Percentiles rank a stretch among this genome's conserved stretches.
Conservation (phyloP, 1,139 yeast genomes). For the Sugiyamaella xylanicola region DNA sequence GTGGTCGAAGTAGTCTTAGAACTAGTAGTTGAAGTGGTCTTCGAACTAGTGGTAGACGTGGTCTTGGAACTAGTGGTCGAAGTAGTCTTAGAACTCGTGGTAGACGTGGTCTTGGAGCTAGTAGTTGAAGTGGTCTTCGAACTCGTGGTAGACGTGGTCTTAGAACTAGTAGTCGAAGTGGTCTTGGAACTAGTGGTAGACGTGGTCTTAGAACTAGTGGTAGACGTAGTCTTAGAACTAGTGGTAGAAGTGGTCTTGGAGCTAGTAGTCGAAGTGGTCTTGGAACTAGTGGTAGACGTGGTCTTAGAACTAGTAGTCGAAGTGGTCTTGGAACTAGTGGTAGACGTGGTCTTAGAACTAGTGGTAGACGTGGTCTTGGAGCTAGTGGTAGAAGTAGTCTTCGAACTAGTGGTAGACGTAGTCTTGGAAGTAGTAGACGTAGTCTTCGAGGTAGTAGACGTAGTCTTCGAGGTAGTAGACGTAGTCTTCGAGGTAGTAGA, state of each 20-base stretch:
- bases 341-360: too few species aligned
- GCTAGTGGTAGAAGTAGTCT: neutral
- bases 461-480: neutral
- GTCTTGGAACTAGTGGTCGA: neutral
- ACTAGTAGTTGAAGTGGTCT: neutral
- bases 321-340: neutral
- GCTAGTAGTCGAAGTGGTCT: neutral
- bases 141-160: neutral
- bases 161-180: neutral
- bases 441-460: neutral
- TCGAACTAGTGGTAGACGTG: too few species aligned
- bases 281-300: neutral
- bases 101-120: neutral
- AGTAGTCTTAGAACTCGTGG: too few species aligned
- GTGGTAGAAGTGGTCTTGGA: too few species aligned
- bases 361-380: neutral
- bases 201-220: too few species aligned
- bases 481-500: neutral
- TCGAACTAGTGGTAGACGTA: conserved; percentile 1
- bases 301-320: neutral
- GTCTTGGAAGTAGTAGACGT: conserved; percentile 2
- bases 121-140: too few species aligned
- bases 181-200: too few species aligned
- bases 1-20: neutral
- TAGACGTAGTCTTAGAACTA: neutral